A percentile compares a stretch with the other conserved stretches of the same genome.
These are phyloP conservation scores for Aspergillus terreus DNA, from an alignment of 2,329 filamentous ascomycete species.

Conservation along the genomic window DNA sequence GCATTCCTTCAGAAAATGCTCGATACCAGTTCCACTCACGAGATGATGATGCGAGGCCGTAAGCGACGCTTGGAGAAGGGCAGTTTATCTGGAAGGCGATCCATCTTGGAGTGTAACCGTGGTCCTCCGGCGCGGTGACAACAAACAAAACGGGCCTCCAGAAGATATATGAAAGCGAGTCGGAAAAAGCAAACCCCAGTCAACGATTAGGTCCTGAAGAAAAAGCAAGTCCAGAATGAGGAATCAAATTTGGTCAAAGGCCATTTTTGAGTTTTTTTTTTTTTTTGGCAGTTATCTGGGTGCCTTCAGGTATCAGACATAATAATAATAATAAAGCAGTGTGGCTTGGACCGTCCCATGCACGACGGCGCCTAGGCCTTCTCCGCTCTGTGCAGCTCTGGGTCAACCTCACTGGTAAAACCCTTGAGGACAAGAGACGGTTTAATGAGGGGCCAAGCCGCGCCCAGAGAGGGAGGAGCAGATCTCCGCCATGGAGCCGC, in stretches of 20 bases:
- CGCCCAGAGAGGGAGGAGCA: too few species aligned
- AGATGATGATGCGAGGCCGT: conserved; percentile 49
- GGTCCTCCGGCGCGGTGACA: conserved; percentile 7
- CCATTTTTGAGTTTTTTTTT: too few species aligned
- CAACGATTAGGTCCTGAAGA: background rate
- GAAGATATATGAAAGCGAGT: background rate
- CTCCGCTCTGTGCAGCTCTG: background rate
- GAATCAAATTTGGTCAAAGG: background rate
- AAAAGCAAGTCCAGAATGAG: background rate
- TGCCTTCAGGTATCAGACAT: conserved; percentile 1
- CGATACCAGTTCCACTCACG: conserved; percentile 36
- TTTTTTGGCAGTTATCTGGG: background rate
- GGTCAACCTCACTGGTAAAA: background rate
- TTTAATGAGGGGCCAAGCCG: too few species aligned
- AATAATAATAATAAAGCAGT: background rate
- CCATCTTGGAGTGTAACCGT: conserved; percentile 17
- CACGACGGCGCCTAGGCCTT: background rate
- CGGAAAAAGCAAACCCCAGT: background rate
- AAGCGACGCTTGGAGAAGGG: conserved; percentile 54
- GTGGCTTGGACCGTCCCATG: background rate
- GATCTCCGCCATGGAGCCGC: too few species aligned
- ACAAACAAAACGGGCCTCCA: background rate
- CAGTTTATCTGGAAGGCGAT: conserved; percentile 39
- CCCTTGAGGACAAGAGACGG: background rate
- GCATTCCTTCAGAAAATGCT: background rate